phyloP scores from a whole-genome alignment of 345 rosid genomes.

The Clausena lansium region DNA sequence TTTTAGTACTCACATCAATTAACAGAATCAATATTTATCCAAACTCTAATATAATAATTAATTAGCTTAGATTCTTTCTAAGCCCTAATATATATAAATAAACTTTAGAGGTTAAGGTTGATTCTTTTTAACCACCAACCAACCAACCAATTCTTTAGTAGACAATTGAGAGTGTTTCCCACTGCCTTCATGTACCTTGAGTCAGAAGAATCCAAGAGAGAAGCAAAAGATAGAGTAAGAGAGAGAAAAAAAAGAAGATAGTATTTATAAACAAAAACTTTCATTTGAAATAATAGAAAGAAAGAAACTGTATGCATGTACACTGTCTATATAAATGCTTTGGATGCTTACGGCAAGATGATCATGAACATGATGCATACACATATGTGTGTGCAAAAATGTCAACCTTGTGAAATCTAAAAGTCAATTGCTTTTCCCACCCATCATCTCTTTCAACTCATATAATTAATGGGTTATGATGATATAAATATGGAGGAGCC shows the following conservation, averaged over 20 bases:
- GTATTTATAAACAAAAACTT: not conserved
- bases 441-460: constrained; percentile 17
- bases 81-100: not conserved
- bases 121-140: not conserved
- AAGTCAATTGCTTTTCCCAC: constrained; percentile 47
- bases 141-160: constrained; percentile 23
- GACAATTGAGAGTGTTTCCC: constrained; percentile 42
- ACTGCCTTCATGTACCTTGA: constrained; percentile 29
- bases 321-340: constrained; percentile 13
- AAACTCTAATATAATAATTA: not conserved
- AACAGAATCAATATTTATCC: not conserved
- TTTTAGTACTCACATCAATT: too few species aligned
- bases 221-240: not conserved
- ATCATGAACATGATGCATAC: not conserved
- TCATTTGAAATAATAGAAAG: not conserved
- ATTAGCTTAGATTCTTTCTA: not conserved
- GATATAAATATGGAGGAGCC: constrained; percentile 28
- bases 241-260: not conserved
- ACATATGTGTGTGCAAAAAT: not conserved
- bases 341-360: constrained; percentile 32
- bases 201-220: constrained; percentile 35
- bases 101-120: constrained; percentile 9
- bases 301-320: not conserved
- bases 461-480: constrained; percentile 38
- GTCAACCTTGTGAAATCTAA: constrained; percentile 35